Evolutionary conservation across 805 yeast species (phyloP), one percentile per base, ranked within the genome.

Genomic region (Yamadazyma endophytica): DNA sequence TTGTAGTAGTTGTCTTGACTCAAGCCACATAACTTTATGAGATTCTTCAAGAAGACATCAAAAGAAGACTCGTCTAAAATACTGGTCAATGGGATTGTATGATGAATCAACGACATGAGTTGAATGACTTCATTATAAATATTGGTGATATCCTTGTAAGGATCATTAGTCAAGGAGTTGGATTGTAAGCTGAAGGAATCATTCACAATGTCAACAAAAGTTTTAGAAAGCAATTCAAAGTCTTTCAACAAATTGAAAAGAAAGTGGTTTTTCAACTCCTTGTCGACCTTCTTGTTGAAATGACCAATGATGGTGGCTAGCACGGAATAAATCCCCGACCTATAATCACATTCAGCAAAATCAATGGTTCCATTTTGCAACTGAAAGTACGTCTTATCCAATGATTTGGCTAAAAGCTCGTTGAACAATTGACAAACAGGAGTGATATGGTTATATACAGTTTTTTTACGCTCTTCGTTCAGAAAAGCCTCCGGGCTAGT

Each of bases 1-100:
- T 55, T 51, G 68, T 80, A 84, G 4, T 68, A 70, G 0, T 61
- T 54, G 4, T 62, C 68, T 1, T 46, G 36, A 2, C 81, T 67
- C 9, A 79, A 45, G 8, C 54, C 46, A 5, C 77, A 53, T 6
- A 73, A 50, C 58, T 2, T 22, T 6, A 26, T 26, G 26, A 24
- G 8, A 5, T 21, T 26, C 13, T 24, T 22, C 13, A 29, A 21
- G 21, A 35, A 31, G 6, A n/a, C 13, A 6, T 33, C 26, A 14
- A 48, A 48, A 13, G 32, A 35, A 7, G 44, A 28, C 26, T 50
- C 60, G 1, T 38, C 17, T 12, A 47, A 32, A 2, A 46, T 36
- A 2, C 49, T 21, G 16, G 52, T 53, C 4, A 56, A 27, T 5
- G 36, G 25, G 4, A 54, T 25, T 12, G 42, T 41, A 11, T 49